These are phyloP conservation scores for Lineolata rhizophorae DNA, from an alignment of 495 filamentous ascomycete species.

Conservation along the genomic window DNA sequence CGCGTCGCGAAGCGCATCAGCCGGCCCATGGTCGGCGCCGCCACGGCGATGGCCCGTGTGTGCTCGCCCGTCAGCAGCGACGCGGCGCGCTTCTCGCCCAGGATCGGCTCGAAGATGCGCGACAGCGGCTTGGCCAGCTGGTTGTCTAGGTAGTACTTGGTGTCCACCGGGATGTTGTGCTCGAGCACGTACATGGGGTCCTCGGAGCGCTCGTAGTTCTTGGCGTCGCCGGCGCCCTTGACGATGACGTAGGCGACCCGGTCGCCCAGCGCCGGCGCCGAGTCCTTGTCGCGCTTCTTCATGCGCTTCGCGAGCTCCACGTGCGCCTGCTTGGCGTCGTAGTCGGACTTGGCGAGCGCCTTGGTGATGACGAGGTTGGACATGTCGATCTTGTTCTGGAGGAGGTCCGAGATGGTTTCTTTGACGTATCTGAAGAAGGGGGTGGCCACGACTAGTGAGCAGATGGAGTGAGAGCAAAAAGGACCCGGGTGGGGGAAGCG, in stretches of 20 bases:
- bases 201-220: constrained; percentile 88
- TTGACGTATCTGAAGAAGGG: constrained; percentile 72
- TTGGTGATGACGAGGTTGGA: constrained; percentile 98
- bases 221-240: constrained; percentile 68
- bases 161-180: constrained; percentile 94
- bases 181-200: constrained; percentile 94
- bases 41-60: constrained; percentile 76
- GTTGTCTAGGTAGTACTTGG: constrained; percentile 97
- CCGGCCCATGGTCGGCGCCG: constrained; percentile 70
- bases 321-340: constrained; percentile 81
- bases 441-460: no score
- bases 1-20: constrained; percentile 98
- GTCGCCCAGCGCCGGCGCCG: constrained; percentile 83
- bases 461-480: no score
- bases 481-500: no score
- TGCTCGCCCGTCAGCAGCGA: constrained; percentile 74
- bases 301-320: constrained; percentile 86
- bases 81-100: constrained; percentile 74
- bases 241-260: constrained; percentile 97
- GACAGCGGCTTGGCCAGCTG: constrained; percentile 86
- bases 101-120: constrained; percentile 92
- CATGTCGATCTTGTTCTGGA: constrained; percentile 98
- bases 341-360: constrained; percentile 65
- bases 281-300: constrained; percentile 87
- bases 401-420: constrained; percentile 77